These are phyloP conservation scores for Echinochloa phyllopogon DNA, from an alignment of 176 grass and related monocot genomes.

Conservation along the genomic window DNA sequence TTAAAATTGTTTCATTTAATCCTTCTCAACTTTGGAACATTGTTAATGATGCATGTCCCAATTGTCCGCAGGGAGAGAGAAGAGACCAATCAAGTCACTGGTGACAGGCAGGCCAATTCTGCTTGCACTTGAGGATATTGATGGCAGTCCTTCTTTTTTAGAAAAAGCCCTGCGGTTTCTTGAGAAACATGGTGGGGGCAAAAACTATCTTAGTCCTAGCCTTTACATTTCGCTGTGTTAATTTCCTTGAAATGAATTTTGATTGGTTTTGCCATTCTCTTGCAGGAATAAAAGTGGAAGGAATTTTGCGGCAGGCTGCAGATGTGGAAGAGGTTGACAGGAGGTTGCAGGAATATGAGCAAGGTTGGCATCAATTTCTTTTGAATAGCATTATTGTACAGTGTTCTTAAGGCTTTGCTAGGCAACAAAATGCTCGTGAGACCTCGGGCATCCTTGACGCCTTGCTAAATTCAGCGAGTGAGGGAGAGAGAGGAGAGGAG, in stretches of 20 bases:
- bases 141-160: conserved; percentile 95
- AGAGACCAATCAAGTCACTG: conserved; percentile 89
- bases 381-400: conserved; percentile 32
- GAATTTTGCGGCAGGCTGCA: conserved; percentile 94
- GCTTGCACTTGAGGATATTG: conserved; percentile 96
- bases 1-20: conserved; percentile 30
- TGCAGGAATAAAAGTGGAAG: conserved; percentile 93
- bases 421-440: neutral
- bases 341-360: conserved; percentile 93
- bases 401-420: neutral
- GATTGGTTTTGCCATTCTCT: conserved; percentile 45
- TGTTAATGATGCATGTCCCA: conserved; percentile 30
- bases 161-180: conserved; percentile 95
- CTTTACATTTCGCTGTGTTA: conserved; percentile 36
- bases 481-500: neutral
- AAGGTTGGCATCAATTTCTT: conserved; percentile 70
- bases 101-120: conserved; percentile 98
- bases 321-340: conserved; percentile 96
- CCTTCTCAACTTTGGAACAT: conserved; percentile 26
- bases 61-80: conserved; percentile 87
- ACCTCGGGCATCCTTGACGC: neutral
- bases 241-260: conserved; percentile 30
- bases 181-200: conserved; percentile 88
- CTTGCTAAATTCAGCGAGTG: neutral
- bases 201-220: conserved; percentile 23